Evolutionary conservation across 495 filamentous ascomycete species (phyloP).

Genomic region (Sordaria brevicollis): DNA sequence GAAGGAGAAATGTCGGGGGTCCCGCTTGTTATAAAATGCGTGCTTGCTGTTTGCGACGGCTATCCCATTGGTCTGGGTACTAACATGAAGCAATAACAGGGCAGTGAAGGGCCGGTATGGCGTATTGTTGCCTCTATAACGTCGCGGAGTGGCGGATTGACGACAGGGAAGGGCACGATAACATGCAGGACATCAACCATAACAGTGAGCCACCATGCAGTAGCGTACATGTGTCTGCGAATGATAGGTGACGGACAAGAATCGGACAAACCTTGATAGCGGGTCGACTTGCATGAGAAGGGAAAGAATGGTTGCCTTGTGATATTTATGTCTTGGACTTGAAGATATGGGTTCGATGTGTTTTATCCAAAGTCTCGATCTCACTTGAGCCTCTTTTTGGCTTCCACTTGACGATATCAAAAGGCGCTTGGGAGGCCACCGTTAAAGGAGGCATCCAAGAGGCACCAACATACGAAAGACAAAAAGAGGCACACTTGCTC

Average conservation of each 20-base stretch:
- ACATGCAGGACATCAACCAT: neutral
- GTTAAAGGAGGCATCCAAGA: neutral
- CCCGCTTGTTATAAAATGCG: neutral
- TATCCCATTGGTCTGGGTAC: neutral
- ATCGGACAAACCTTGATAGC: neutral
- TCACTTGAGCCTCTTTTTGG: neutral
- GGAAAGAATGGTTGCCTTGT: neutral
- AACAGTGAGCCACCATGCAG: neutral
- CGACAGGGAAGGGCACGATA: neutral
- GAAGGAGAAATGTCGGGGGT: neutral
- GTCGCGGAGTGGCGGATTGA: neutral
- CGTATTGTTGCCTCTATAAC: neutral
- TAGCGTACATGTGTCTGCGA: neutral
- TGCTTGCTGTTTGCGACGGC: neutral
- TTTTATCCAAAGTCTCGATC: neutral
- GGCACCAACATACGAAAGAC: neutral
- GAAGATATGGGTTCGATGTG: neutral
- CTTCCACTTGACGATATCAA: neutral
- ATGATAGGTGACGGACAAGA: neutral
- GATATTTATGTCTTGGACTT: neutral
- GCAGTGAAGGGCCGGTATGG: neutral
- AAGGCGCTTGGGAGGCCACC: neutral
- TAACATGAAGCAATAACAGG: neutral
- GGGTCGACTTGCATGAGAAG: neutral
- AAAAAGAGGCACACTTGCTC: neutral